Base-by-base conservation (phyloP, 331 rosid species). In the Pyracantha coccinea region DNA sequence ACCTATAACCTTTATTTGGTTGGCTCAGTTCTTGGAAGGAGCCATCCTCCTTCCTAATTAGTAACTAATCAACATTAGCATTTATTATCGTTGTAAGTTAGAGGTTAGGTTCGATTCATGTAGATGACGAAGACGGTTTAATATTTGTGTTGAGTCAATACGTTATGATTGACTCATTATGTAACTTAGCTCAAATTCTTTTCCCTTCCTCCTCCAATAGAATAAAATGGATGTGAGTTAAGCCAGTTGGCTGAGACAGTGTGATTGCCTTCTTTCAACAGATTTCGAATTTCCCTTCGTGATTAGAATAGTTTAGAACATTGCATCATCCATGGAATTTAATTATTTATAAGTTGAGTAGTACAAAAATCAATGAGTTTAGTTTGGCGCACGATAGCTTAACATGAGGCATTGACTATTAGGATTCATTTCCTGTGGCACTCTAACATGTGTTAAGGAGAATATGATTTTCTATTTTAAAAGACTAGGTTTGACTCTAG, bases 371-470 rank as follows among this genome's bases (percentile, higher is more conserved):
- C 44, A 60, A 11, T 29, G 69, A 41, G 13, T 25, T 73, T 24
- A n/a, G 2, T 4, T 61, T 73, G 60, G 45, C 13, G 77, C 77
- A 60, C 1, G 44, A 60, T 33, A n/a, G 69, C 52, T 19, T 23
- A 65, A 73, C 77, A 44, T 61, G 77, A 23, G 32, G 15, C 20
- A 25, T 25, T 38, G 45, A 73, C 27, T 17, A 61, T 61, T 19
- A 32, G 44, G 45, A 44, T 25, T 16, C 32, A 41, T 61, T 73
- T 73, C 60, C 69, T 44, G 19, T 27, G 27, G 6, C 27, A 28
- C 31, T 44, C 45, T 41, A 60, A 41, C 66, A 27, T 72, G 5
- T 6, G 13, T 25, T 4, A 60, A 55, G 27, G 54, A 72, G 17
- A 8, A 14, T 0, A 57, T 9, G 25, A 21, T 4, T 24, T 35